Base-by-base conservation (phyloP, 108 stramenopile species). In the Fragilaria crotonensis region DNA sequence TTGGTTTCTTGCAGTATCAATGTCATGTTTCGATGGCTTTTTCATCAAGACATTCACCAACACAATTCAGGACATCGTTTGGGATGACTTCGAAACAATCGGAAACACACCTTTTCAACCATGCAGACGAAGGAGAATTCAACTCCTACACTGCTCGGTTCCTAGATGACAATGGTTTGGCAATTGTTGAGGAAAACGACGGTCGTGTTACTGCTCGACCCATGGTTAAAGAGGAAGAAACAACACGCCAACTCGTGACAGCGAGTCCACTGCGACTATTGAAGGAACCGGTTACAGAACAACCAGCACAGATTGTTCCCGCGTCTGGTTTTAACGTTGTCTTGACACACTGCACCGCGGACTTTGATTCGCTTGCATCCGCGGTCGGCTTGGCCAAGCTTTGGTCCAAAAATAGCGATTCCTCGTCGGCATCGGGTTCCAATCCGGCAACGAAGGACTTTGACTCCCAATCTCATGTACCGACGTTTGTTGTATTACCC, bases 401-500 rank as follows among this genome's bases (percentile, higher is more conserved):
- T 7, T 93, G 90, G 90, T 59, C 69, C 9, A 47, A 32, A 22
- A 28, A 69, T 17, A 59, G 45, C 7, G 63, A 28, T 5, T 33
- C 18, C 4, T 32, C 19, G 0, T 21, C 21, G 2, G 25, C 51
- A 26, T 30, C 1, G 4, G 52, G 27, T 27, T 23, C 59, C 52
- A 41, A 22, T 19, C 23, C 48, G 20, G 22, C 28, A 5, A 36
- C 2, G 25, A 75, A 33, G 47, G 32, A 49, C 28, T 75, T 59
- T 57, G 68, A 73, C 41, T 71, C 65, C 30, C 57, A 70, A 21
- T 63, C 30, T 56, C 57, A 69, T 46, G 57, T 84, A 7, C 93
- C 91, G 1, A 88, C 93, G 28, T 94, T 82, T 70, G 95, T 96
- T 2, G 89, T 90, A 5, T 60, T 96, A 22, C 95, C 95, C 76